Evolutionary conservation across 73 alveolate genomes (phyloP).

Genomic region (Paramecium octaurelia): DNA sequence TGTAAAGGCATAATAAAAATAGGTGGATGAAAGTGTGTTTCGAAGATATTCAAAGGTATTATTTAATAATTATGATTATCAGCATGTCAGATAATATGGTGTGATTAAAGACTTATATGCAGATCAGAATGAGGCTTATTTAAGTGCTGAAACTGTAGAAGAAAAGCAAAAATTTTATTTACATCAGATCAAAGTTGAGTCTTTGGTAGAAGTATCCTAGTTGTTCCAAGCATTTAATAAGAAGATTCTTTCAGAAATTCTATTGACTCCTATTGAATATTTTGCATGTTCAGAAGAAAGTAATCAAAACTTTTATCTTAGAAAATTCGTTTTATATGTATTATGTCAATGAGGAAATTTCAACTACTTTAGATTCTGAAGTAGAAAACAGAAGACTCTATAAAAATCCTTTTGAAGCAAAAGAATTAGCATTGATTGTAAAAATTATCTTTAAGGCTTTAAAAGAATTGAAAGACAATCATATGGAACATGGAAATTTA

Average conservation of each 20-base stretch:
- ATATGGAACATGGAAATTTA: constrained; percentile 57
- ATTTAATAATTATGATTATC: background rate
- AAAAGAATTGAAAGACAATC: constrained; percentile 1
- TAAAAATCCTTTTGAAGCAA: constrained; percentile 28
- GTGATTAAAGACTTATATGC: background rate
- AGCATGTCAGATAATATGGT: constrained; percentile 20
- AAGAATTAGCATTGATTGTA: constrained; percentile 40
- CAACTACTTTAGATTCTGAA: constrained; percentile 45
- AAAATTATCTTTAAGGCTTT: constrained; percentile 50
- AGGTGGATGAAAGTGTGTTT: background rate
- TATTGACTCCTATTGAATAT: constrained; percentile 27
- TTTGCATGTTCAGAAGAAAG: constrained; percentile 45
- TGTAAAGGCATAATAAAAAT: background rate
- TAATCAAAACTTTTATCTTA: background rate
- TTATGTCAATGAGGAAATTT: constrained; percentile 47
- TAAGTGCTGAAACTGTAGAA: constrained; percentile 4
- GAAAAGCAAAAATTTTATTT: background rate
- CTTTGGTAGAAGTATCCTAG: background rate
- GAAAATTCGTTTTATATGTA: constrained; percentile 30
- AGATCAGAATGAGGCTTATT: constrained; percentile 24
- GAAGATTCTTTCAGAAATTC: background rate
- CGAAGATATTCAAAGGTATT: background rate
- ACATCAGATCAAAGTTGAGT: background rate
- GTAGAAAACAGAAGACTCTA: background rate
- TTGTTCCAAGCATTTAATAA: constrained; percentile 14